Conservation (phyloP, 2,329 filamentous ascomycete genomes). For the Fusarium poae region DNA sequence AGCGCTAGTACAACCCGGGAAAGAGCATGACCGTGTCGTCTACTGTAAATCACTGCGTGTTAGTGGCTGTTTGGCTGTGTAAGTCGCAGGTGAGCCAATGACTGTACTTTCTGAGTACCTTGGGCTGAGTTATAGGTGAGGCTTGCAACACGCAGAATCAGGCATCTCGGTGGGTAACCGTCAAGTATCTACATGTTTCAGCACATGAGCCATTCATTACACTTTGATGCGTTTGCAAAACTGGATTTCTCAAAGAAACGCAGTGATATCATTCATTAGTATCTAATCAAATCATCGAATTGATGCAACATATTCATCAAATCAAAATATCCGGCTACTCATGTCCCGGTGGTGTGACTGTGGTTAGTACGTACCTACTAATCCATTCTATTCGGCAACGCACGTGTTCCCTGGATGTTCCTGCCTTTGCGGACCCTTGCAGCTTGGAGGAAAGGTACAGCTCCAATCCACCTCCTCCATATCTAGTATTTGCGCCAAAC, state of each 20-base stretch:
- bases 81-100: slow-evolving; percentile 33
- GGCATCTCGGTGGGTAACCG: slow-evolving; percentile 28
- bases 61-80: slow-evolving; percentile 37
- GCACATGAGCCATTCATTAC: slow-evolving; percentile 17
- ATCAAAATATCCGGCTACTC: background rate
- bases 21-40: slow-evolving; percentile 42
- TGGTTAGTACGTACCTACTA: background rate
- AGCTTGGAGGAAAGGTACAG: slow-evolving; percentile 37
- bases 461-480: slow-evolving; percentile 34
- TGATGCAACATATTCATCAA: background rate
- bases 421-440: slow-evolving; percentile 39
- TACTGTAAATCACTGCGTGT: slow-evolving; percentile 41
- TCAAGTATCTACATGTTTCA: slow-evolving; percentile 28
- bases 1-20: slow-evolving; percentile 43
- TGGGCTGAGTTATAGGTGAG: slow-evolving; percentile 27
- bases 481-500: slow-evolving; percentile 39
- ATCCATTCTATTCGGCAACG: slow-evolving; percentile 11
- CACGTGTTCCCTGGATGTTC: slow-evolving; percentile 28
- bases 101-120: slow-evolving; percentile 36
- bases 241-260: slow-evolving; percentile 11
- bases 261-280: slow-evolving; percentile 24
- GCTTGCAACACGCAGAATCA: slow-evolving; percentile 22
- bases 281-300: background rate
- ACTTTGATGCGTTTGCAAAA: slow-evolving; percentile 3
- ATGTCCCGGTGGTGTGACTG: slow-evolving; percentile 8